Conservation (phyloP, 1,139 yeast genomes). For the Candida glucosophila region DNA sequence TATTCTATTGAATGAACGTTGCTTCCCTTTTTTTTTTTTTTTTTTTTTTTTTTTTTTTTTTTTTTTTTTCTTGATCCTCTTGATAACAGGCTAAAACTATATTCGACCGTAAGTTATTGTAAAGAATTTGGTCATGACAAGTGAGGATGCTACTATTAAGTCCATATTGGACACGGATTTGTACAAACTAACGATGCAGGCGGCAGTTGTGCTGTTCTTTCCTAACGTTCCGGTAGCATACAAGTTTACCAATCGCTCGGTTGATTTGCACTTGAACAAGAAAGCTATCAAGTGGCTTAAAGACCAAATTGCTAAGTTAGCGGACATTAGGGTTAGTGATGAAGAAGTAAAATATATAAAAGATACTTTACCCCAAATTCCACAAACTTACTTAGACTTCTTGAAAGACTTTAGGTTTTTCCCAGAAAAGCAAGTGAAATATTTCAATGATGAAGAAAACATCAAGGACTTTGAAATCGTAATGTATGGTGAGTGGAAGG, state of each 20-base stretch:
- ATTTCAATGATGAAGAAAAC: slow-evolving; percentile 23
- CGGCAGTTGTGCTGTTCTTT: slow-evolving; percentile 78
- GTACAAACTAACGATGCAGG: slow-evolving; percentile 95
- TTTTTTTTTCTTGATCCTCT: background rate
- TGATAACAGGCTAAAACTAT: slow-evolving; percentile 1
- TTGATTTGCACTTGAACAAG: slow-evolving; percentile 49
- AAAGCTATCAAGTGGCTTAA: slow-evolving; percentile 71
- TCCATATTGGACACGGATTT: slow-evolving; percentile 90
- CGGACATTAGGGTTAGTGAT: slow-evolving; percentile 41
- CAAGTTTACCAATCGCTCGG: slow-evolving; percentile 75
- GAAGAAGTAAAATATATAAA: slow-evolving; percentile 63
- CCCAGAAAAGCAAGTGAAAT: slow-evolving; percentile 54
- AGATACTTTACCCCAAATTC: slow-evolving; percentile 55
- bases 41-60: slow-evolving; percentile 1
- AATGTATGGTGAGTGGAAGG: slow-evolving; percentile 70
- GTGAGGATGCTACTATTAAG: too few species aligned
- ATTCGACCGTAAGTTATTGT: too few species aligned
- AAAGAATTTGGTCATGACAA: too few species aligned
- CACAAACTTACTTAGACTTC: slow-evolving; percentile 52
- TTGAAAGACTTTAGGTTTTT: slow-evolving; percentile 46
- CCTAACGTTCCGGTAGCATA: slow-evolving; percentile 57
- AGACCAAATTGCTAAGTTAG: slow-evolving; percentile 44
- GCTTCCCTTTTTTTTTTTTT: too few species aligned
- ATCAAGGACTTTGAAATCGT: slow-evolving; percentile 42
- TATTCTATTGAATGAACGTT: too few species aligned